phyloP scores from a whole-genome alignment of 2,329 filamentous ascomycete species.

The Penicillium verrucosum region DNA sequence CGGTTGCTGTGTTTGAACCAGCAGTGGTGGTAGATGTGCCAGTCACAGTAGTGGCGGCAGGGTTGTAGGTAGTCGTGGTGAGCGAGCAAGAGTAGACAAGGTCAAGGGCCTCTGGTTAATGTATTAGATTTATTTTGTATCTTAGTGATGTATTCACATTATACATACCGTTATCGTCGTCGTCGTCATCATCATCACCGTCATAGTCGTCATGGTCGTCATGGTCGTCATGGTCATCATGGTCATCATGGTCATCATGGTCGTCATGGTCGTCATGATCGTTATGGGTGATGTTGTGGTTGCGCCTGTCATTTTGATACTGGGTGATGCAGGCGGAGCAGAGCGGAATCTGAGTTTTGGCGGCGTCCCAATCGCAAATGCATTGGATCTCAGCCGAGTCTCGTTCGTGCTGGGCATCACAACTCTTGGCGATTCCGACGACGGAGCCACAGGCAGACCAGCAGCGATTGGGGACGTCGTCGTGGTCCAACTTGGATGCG shows the following conservation, averaged over 20 bases:
- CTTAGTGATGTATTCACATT: background rate
- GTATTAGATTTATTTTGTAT: slow-evolving; percentile 4
- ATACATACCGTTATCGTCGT: slow-evolving; percentile 29
- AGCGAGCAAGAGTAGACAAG: slow-evolving; percentile 30
- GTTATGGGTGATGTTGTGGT: slow-evolving; percentile 10
- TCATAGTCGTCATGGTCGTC: slow-evolving; percentile 17
- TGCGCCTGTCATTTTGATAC: slow-evolving; percentile 13
- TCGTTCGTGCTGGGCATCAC: slow-evolving; percentile 23
- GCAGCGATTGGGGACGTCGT: slow-evolving; percentile 30
- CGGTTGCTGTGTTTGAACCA: slow-evolving; percentile 1
- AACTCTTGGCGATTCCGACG: slow-evolving; percentile 24
- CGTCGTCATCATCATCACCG: slow-evolving; percentile 14
- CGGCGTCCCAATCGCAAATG: slow-evolving; percentile 28
- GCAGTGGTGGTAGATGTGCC: slow-evolving; percentile 3
- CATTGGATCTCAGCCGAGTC: slow-evolving; percentile 28
- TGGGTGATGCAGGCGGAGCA: slow-evolving; percentile 35
- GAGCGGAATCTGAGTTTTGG: slow-evolving; percentile 27
- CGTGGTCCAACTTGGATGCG: slow-evolving; percentile 27
- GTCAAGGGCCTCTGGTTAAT: slow-evolving; percentile 27
- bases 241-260: slow-evolving; percentile 4
- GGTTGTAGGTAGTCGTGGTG: slow-evolving; percentile 27
- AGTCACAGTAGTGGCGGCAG: slow-evolving; percentile 21
- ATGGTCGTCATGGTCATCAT: slow-evolving; percentile 12
- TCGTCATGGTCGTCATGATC: slow-evolving; percentile 10
- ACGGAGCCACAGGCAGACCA: slow-evolving; percentile 26